Evolutionary conservation across 1,284 basidiomycete species (phyloP), one percentile per base, ranked within the genome.

Genomic region (Cystobasidium slooffiae): DNA sequence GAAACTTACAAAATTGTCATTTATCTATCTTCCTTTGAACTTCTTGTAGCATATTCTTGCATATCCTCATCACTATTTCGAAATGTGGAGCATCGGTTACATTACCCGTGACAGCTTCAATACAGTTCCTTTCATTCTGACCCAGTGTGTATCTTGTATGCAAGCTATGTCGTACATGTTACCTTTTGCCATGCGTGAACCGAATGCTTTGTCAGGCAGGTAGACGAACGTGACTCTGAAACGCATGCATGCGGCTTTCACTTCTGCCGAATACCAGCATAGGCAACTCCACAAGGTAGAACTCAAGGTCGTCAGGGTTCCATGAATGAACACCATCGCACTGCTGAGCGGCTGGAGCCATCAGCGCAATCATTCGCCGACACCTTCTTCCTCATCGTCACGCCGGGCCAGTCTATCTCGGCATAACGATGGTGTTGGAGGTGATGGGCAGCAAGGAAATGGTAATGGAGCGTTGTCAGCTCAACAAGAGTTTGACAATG

Each of bases 241-340:
- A 31, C 31, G 31, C 31, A 31, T 31, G 31, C 31, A 22, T 4
- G 46, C 14, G n/a, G 46, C 14, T 41, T 43, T 14, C 39, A 31
- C 44, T 22, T 63, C 20, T 6, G 18, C 44, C 61, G 47, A 12
- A 31, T 10, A 1, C 18, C 51, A 31, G 9, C 12, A 16, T 4
- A 12, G 46, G n/a, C 43, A 52, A 24, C 37, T 37, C 6, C 24
- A 7, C 37, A 31, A 49, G 9, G 8, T 18, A 43, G 64, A 24
- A 47, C 24, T 10, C 14, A 10, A 52, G 49, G 9, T n/a, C 56
- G 56, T n/a, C 56, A 41, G 51, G 22, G 46, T 67, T 67, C 49
- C 64, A 67, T 67, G 64, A 55, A 72, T 72, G 69, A 72, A 72
- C 59, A 49, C 69, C 69, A 72, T 72, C 61, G 43, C 69, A 49